Evolutionary conservation across 2,329 filamentous ascomycete genomes (phyloP).

Genomic region (Thermochaetoides dissita): DNA sequence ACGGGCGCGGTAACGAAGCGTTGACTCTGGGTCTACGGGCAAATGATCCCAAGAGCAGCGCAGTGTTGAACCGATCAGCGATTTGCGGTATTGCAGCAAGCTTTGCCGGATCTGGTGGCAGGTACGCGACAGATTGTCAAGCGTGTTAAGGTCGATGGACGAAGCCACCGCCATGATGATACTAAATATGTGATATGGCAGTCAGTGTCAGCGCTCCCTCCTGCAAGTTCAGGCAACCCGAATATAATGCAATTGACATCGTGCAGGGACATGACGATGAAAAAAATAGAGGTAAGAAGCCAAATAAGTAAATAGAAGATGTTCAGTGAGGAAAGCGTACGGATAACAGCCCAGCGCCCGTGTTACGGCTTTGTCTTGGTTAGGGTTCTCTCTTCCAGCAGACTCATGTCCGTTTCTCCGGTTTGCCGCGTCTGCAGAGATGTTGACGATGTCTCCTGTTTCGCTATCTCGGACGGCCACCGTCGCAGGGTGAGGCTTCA

Average conservation of each 20-base stretch:
- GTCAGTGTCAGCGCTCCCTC: slow-evolving; percentile 11
- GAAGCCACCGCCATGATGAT: slow-evolving; percentile 63
- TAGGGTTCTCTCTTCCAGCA: slow-evolving; percentile 29
- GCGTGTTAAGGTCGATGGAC: slow-evolving; percentile 71
- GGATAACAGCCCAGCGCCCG: slow-evolving; percentile 54
- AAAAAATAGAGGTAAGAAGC: slow-evolving; percentile 7
- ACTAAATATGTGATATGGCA: slow-evolving; percentile 30
- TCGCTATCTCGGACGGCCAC: background rate
- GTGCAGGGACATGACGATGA: slow-evolving; percentile 5
- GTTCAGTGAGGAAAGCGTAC: slow-evolving; percentile 34
- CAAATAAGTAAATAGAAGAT: slow-evolving; percentile 7
- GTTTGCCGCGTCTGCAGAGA: background rate
- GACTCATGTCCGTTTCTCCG: slow-evolving; percentile 1
- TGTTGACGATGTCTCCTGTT: background rate
- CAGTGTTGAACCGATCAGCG: slow-evolving; percentile 61
- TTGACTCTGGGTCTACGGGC: slow-evolving; percentile 39
- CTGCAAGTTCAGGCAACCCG: background rate
- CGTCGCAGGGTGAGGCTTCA: slow-evolving; percentile 11
- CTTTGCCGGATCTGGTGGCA: slow-evolving; percentile 67
- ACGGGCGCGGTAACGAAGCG: slow-evolving; percentile 42
- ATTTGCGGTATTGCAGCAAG: slow-evolving; percentile 62
- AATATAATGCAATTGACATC: slow-evolving; percentile 3
- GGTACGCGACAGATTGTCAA: slow-evolving; percentile 69
- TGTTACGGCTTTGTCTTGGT: slow-evolving; percentile 41
- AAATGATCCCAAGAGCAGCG: slow-evolving; percentile 62